Base-by-base conservation (phyloP, 2,329 filamentous ascomycete species). In the Diplocarpon rosae region DNA sequence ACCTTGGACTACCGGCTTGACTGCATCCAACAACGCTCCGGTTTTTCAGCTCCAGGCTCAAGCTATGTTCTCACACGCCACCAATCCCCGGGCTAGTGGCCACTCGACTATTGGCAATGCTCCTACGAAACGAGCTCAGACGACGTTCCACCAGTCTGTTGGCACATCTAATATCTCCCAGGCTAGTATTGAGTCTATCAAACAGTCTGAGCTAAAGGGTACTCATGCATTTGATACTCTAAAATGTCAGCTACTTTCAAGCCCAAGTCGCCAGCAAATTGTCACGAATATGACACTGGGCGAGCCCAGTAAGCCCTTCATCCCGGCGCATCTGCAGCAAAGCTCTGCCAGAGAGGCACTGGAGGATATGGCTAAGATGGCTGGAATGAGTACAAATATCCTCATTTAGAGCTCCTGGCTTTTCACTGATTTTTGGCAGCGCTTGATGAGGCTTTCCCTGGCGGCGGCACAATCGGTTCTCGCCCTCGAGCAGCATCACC, bases 241-340 rank as follows among this genome's bases (percentile, higher is more conserved):
- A 10, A 29, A 28, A n/a, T 17, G 14, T 33, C 42, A 34, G 17
- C 16, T 16, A 8, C 11, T 24, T 15, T 33, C 28, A 20, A n/a
- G n/a, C 13, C 14, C 24, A 28, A 36, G 39, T 17, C 39, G 48
- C 27, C 30, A 41, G 17, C 34, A 27, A 1, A 51, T 51, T n/a
- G 28, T 41, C 14, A 39, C 39, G 20, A 51, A 50, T 14, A 40
- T 42, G 48, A 43, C 38, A 15, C 15, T 27, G 4, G 33, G 41
- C 43, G 48, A 46, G 17, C 37, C 42, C 4, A 40, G 24, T 3
- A 48, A 48, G 40, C 45, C 48, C 12, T 43, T 34, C n/a, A 51
- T 48, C 16, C 42, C 45, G 11, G 36, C 45, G 5, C 45, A 51
- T 33, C 37, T 48, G 14, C 40, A 37, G 24, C 48, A 48, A 29